Evolutionary conservation across 768 basidiomycete species (phyloP).

Genomic region (Leccinum fibrillosum): DNA sequence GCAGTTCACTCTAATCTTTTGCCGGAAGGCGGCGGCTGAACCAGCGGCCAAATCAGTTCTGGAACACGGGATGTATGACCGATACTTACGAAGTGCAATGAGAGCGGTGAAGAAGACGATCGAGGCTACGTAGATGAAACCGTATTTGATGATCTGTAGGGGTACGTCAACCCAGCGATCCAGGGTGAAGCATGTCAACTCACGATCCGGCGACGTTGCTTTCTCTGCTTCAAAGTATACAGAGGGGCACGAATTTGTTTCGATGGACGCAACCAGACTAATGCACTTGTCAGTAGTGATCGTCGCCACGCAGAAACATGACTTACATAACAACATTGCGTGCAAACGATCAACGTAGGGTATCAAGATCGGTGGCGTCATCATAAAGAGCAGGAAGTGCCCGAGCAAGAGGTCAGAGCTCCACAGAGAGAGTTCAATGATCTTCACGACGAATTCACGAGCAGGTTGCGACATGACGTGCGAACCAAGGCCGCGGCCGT

Average conservation of each 20-base stretch:
- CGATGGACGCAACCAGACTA: slow-evolving; percentile 94
- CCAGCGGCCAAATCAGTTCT: background rate
- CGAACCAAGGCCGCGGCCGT: slow-evolving; percentile 86
- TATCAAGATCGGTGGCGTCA: slow-evolving; percentile 83
- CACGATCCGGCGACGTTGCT: slow-evolving; percentile 88
- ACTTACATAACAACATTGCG: slow-evolving; percentile 80
- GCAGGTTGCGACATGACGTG: slow-evolving; percentile 97
- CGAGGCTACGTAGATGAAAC: slow-evolving; percentile 67
- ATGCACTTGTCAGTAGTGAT: slow-evolving; percentile 16
- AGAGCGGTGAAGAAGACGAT: slow-evolving; percentile 72
- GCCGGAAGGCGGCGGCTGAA: slow-evolving; percentile 60
- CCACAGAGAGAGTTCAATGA: slow-evolving; percentile 94
- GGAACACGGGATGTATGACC: background rate
- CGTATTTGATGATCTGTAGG: slow-evolving; percentile 76
- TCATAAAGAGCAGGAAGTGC: slow-evolving; percentile 84
- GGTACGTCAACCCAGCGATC: slow-evolving; percentile 9
- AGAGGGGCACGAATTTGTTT: slow-evolving; percentile 92
- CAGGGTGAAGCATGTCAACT: slow-evolving; percentile 24
- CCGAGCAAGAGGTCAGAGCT: slow-evolving; percentile 90
- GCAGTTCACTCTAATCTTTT: slow-evolving; percentile 58
- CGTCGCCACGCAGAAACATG: slow-evolving; percentile 5
- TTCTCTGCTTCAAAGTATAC: slow-evolving; percentile 86
- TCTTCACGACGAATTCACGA: slow-evolving; percentile 96
- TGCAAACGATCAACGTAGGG: slow-evolving; percentile 93
- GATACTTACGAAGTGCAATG: slow-evolving; percentile 69